Evolutionary conservation across 345 rosid genomes (phyloP), one percentile per base, ranked within the genome.

Genomic region (Eucalyptus microcorys): DNA sequence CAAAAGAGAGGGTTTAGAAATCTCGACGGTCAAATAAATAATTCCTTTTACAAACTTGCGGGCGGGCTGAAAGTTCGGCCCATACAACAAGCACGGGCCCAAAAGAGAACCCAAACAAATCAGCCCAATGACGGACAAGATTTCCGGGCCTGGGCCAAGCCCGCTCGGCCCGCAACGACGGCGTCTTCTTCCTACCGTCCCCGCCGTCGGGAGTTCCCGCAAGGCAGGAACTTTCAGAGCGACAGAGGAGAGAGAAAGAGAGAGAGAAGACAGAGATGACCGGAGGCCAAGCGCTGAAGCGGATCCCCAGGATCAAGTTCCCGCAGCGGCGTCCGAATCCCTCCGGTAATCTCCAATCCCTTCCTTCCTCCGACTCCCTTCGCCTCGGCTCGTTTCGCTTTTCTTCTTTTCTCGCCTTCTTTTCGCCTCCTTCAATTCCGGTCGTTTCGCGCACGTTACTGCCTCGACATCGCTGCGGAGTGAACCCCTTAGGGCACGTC

Each of bases 271-370:
- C 27, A 89, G 87, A 87, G 93, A 96, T 95, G 97, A 94, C 91
- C 84, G 90, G 88, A n/a, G 86, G 47, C 55, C 95, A 95, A 90
- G 94, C 93, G 19, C 86, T 95, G 93, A 97, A 96, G 95, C 94
- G 99, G 93, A 94, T 97, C 88, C 99, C 99, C 88, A 96, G 96
- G 91, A 96, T 97, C 92, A 97, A 94, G 90, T 96, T 97, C 50
- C 98, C 99, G 61, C 95, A 91, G 88, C 88, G 98, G 76, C 95
- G 92, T 66, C 86, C 92, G 14, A 94, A 95, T 14, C 80, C 96
- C 59, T 91, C 96, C 89, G 94, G 96, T 95, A 24, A 49, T 81
- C 87, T 30, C n/a, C 43, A 16, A 61, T 17, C 55, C 34, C 61
- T 37, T 34, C 47, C 27, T 40, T 19, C 83, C 47, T 21, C 14